Evolutionary conservation across 257 asterid genomes (phyloP).

Genomic region (Solanum ossicruentum): DNA sequence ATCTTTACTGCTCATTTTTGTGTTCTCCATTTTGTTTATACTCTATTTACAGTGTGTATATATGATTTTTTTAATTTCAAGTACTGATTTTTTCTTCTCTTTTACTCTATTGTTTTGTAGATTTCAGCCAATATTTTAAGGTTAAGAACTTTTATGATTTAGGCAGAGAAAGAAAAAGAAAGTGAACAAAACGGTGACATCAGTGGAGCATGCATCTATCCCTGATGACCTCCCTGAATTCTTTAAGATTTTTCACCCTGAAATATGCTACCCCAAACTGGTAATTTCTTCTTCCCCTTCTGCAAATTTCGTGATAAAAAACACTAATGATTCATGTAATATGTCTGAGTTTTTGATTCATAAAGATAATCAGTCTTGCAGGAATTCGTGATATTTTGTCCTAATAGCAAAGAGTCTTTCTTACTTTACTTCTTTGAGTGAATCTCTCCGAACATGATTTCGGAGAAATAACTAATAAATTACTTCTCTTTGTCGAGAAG

Average conservation of each 20-base stretch:
- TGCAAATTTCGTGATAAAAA: neutral
- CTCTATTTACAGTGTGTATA: neutral
- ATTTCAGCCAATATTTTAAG: neutral
- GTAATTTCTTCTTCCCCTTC: neutral
- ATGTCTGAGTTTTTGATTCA: neutral
- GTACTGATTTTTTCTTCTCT: neutral
- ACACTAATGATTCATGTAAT: neutral
- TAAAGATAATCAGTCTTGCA: neutral
- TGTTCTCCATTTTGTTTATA: neutral
- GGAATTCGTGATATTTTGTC: neutral
- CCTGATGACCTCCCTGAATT: neutral
- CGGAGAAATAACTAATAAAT: neutral
- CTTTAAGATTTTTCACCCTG: neutral
- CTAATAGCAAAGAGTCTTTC: neutral
- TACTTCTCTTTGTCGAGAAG: too few relatives aligned
- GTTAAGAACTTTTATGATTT: neutral
- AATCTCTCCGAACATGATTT: neutral
- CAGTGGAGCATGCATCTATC: neutral
- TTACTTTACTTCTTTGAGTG: neutral
- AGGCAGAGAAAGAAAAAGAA: neutral
- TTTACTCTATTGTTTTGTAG: neutral
- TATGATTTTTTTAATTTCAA: neutral
- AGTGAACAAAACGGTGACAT: neutral
- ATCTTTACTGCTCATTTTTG: neutral
- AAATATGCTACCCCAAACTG: neutral